Percentiles rank a stretch among this genome's conserved stretches.
Evolutionary conservation across 345 rosid species (phyloP).

Genomic region (Angophora floribunda): DNA sequence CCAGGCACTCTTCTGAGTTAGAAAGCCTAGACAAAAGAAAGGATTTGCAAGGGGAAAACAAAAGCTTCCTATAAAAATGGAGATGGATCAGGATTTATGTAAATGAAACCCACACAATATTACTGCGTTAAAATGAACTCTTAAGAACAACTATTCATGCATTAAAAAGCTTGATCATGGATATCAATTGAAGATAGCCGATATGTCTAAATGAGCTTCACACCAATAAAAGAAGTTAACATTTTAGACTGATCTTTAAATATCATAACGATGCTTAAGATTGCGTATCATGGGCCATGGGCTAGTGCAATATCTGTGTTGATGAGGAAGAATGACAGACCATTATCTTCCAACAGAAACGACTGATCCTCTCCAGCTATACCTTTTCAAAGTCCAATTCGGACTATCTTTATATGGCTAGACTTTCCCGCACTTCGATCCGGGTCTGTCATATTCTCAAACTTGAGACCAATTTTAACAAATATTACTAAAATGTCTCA

Average conservation of each 20-base stretch:
- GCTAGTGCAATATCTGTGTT: not conserved
- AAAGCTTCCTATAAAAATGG: not conserved
- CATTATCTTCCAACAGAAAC: not conserved
- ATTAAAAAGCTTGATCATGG: not conserved
- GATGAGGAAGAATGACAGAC: not conserved
- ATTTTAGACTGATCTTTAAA: not conserved
- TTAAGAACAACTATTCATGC: not conserved
- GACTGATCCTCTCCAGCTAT: not conserved
- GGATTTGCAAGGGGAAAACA: not conserved
- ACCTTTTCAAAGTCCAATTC: not conserved
- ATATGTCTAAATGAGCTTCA: not conserved
- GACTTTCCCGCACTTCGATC: rapidly evolving
- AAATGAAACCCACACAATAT: not conserved
- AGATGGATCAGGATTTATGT: not conserved
- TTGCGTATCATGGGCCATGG: not conserved
- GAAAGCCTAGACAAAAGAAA: not conserved
- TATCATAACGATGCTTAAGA: not conserved
- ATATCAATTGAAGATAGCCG: not conserved
- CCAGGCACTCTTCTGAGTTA: not conserved
- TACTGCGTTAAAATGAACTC: not conserved
- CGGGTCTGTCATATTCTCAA: not conserved
- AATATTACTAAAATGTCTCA: not conserved
- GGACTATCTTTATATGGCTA: not conserved
- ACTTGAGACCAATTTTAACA: not conserved
- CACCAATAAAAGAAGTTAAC: not conserved